These are phyloP conservation scores for Thraustochytrium striatum DNA, from an alignment of 352 stramenopile genomes.

Conservation along the genomic window DNA sequence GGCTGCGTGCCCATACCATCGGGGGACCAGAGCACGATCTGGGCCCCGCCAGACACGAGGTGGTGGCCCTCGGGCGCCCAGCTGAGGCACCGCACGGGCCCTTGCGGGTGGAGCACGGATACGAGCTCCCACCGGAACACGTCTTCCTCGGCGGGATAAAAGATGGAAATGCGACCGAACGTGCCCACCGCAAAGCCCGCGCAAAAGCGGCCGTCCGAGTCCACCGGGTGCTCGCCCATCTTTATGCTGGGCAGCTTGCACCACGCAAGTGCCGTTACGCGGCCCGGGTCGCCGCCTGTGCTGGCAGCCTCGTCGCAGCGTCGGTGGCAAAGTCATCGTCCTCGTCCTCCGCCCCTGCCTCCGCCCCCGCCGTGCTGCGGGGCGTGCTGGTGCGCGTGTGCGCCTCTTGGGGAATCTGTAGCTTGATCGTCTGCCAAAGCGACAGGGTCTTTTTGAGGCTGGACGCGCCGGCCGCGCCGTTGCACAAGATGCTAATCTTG, in stretches of 20 bases:
- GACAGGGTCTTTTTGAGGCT: conserved; percentile 24
- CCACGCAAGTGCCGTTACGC: conserved; percentile 26
- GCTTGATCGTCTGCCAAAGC: conserved; percentile 42
- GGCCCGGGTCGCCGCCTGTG: not conserved
- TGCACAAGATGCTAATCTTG: conserved; percentile 20
- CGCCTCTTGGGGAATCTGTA: not conserved
- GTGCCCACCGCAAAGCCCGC: conserved; percentile 41
- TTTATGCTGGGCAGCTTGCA: conserved; percentile 28
- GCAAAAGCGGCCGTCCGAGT: conserved; percentile 27
- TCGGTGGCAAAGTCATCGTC: not conserved
- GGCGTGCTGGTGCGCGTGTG: not conserved
- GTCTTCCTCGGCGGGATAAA: conserved; percentile 18
- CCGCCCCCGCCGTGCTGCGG: not conserved
- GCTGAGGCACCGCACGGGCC: not conserved
- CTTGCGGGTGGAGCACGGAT: conserved; percentile 2
- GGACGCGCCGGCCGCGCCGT: conserved; percentile 24
- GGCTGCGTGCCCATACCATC: not conserved
- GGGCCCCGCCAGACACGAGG: conserved; percentile 22
- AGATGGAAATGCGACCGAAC: conserved; percentile 27
- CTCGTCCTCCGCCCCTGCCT: not conserved
- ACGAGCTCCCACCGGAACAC: conserved; percentile 27
- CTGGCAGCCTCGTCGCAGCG: not conserved
- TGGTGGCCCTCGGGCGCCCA: conserved; percentile 35
- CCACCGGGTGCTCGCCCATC: conserved; percentile 16
- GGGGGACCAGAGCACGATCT: conserved; percentile 41